A percentile compares a stretch with the other conserved stretches of the same genome.
phyloP scores from a whole-genome alignment of 805 yeast genomes.

The Sungouiella blattae region DNA sequence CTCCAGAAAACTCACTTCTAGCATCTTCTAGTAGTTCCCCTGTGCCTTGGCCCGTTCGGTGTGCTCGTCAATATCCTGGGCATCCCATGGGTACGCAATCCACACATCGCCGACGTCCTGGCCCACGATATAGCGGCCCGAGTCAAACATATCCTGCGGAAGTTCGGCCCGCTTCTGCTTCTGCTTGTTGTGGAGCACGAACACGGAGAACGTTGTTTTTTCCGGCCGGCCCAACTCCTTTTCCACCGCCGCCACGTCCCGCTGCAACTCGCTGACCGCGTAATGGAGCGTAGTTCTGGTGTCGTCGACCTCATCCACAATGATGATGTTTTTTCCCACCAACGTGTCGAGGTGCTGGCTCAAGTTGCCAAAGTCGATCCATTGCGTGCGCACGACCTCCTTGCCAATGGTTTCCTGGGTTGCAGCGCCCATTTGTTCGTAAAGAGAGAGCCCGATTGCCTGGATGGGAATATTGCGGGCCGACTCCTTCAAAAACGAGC shows the following conservation, averaged over 20 bases:
- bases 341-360: slow-evolving; percentile 57
- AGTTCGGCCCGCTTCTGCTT: slow-evolving; percentile 71
- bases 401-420: slow-evolving; percentile 34
- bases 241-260: slow-evolving; percentile 60
- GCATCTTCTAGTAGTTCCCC: slow-evolving; percentile 42
- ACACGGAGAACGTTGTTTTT: slow-evolving; percentile 64
- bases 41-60: slow-evolving; percentile 69
- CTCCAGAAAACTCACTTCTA: not conserved
- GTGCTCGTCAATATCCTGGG: slow-evolving; percentile 69
- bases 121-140: slow-evolving; percentile 67
- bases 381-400: slow-evolving; percentile 71
- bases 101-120: slow-evolving; percentile 73
- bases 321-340: slow-evolving; percentile 66
- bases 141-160: slow-evolving; percentile 58
- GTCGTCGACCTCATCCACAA: slow-evolving; percentile 84
- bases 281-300: slow-evolving; percentile 82
- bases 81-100: slow-evolving; percentile 90
- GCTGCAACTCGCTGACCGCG: slow-evolving; percentile 69
- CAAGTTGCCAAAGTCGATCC: slow-evolving; percentile 61
- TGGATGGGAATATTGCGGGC: slow-evolving; percentile 16
- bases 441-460: slow-evolving; percentile 17
- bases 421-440: slow-evolving; percentile 14
- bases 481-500: slow-evolving; percentile 13
- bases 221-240: slow-evolving; percentile 46
- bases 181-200: slow-evolving; percentile 72